phyloP scores from a whole-genome alignment of 2,329 filamentous ascomycete species.

The Lithohypha guttulata region DNA sequence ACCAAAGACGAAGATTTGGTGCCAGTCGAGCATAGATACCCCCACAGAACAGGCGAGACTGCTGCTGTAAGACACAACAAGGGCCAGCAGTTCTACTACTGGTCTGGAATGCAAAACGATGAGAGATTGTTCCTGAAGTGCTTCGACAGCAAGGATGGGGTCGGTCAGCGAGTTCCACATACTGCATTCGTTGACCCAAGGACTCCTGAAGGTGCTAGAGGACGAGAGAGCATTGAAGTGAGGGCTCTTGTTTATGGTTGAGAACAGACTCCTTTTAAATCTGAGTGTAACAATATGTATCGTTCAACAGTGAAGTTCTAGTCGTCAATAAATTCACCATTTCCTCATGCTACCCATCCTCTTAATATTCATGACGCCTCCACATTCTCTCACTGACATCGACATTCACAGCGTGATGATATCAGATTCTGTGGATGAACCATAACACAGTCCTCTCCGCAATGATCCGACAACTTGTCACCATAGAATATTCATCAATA shows the following conservation, averaged over 20 bases:
- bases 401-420: too few relatives aligned
- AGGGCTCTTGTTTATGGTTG: conserved; percentile 70
- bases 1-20: conserved; percentile 55
- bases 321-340: too few relatives aligned
- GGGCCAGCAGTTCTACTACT: conserved; percentile 65
- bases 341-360: too few relatives aligned
- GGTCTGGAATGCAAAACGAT: conserved; percentile 63
- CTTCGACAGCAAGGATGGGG: conserved; percentile 53
- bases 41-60: conserved; percentile 60
- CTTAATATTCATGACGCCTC: too few relatives aligned
- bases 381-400: too few relatives aligned
- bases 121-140: conserved; percentile 71
- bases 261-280: too few relatives aligned
- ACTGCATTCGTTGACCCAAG: conserved; percentile 69
- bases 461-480: too few relatives aligned
- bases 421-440: too few relatives aligned
- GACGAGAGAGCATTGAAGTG: conserved; percentile 81
- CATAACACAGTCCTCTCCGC: too few relatives aligned
- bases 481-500: too few relatives aligned
- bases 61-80: conserved; percentile 54
- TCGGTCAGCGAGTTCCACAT: conserved; percentile 49
- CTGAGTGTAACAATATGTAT: too few relatives aligned
- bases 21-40: conserved; percentile 63
- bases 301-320: too few relatives aligned
- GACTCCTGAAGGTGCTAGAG: conserved; percentile 57